Evolutionary conservation across 2,329 filamentous ascomycete species (phyloP).

Genomic region (Fusarium sulawesiense): DNA sequence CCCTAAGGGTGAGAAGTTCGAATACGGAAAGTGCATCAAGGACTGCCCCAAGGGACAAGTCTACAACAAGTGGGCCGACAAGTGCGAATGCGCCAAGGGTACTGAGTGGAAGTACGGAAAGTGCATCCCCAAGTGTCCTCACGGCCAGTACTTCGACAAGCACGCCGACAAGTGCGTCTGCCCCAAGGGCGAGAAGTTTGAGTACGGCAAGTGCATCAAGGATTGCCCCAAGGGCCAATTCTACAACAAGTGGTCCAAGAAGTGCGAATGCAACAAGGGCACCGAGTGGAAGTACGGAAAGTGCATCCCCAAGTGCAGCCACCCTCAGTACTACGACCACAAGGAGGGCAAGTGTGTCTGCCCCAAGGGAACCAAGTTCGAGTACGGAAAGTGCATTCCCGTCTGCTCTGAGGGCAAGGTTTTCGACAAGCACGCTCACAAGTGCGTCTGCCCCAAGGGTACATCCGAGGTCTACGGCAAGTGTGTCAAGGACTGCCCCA

Average conservation of each 20-base stretch:
- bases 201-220: constrained; percentile 28
- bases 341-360: constrained; percentile 19
- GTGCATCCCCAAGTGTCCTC: constrained; percentile 10
- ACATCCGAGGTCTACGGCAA: constrained; percentile 20
- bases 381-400: constrained; percentile 25
- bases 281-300: constrained; percentile 12
- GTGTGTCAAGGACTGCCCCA: constrained; percentile 23
- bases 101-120: constrained; percentile 32
- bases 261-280: constrained; percentile 23
- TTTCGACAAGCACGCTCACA: constrained; percentile 6
- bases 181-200: constrained; percentile 4
- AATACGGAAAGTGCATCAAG: constrained; percentile 21
- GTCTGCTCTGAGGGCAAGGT: constrained; percentile 19
- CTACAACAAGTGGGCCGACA: constrained; percentile 31
- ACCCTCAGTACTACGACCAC: neutral
- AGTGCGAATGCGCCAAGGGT: constrained; percentile 35
- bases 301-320: constrained; percentile 4
- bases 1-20: constrained; percentile 11
- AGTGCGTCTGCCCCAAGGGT: constrained; percentile 31
- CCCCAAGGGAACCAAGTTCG: constrained; percentile 20
- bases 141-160: constrained; percentile 3
- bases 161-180: constrained; percentile 7
- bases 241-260: neutral
- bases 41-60: constrained; percentile 35
- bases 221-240: constrained; percentile 15